Evolutionary conservation across 352 stramenopile species (phyloP), one percentile per base, ranked within the genome.

Genomic region (Globisporangium emineosum): DNA sequence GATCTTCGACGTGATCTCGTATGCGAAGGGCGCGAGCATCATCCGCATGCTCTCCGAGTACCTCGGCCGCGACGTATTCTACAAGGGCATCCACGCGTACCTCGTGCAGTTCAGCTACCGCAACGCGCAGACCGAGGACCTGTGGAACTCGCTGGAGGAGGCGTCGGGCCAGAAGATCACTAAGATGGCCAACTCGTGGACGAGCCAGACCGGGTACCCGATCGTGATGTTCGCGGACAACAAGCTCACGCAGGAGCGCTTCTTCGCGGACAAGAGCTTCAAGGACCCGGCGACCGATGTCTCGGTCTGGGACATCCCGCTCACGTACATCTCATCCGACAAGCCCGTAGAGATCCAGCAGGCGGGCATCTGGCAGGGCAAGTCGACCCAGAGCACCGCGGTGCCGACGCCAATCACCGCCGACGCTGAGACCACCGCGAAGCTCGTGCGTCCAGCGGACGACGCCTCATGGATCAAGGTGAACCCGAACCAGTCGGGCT

Each of bases 1-100:
- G 77, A 97, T 99, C 57, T 99, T 99, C 75, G 97, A 99, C 77
- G 96, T 92, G 5, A 99, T 99, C 74, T 96, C 79, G 67, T 99
- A 99, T 75, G 84, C 83, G 66, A 99, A 99, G 75, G 96, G 84
- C 0, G 79, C 82, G 1, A 90, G 81, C 58, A 72, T 93, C 43
- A 89, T 93, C 57, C 82, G 82, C 55, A 91, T 93, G 84, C 70
- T 93, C 17, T 88, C 79, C 15, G 82, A 91, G 57, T 88, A 87
- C 60, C 69, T 93, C 25, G 80, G 82, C n/a, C 80, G 79, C 13
- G 80, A 91, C 12, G 70, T 88, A 17, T 94, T 94, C 55, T 91
- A 88, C 60, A 66, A 71, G 13, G 96, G 96, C 47, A 89, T 99
- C 30, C 83, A 92, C 57, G 83, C 86, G 7, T 99, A 99, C 76